Conservation (phyloP, 176 grass and related monocot species). For the Musa itinerans region DNA sequence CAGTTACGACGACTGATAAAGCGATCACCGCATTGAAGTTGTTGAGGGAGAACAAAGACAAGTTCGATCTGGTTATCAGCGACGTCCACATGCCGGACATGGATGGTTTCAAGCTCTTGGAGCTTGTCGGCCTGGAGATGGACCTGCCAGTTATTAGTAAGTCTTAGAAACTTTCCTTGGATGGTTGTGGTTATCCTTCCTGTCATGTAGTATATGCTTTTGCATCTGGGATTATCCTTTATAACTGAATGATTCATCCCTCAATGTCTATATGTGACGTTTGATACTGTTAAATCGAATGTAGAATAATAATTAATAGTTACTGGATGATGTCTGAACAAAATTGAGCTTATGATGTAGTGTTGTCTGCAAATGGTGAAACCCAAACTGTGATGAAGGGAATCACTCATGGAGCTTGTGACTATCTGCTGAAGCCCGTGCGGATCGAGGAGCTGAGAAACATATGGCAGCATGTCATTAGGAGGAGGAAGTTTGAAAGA, state of each 20-base stretch:
- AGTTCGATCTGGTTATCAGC: slow-evolving; percentile 72
- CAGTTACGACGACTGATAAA: slow-evolving; percentile 37
- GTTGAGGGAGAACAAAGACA: slow-evolving; percentile 41
- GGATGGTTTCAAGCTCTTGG: slow-evolving; percentile 65
- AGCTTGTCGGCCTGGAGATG: slow-evolving; percentile 56
- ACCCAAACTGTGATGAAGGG: slow-evolving; percentile 41
- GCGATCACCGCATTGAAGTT: slow-evolving; percentile 40
- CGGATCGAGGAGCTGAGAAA: slow-evolving; percentile 31
- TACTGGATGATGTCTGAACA: neutral
- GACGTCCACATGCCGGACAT: slow-evolving; percentile 66
- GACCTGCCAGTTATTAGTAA: slow-evolving; percentile 86
- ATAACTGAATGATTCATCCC: too few relatives aligned
- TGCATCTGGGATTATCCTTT: too few relatives aligned
- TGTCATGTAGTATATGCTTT: neutral
- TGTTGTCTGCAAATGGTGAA: slow-evolving; percentile 46
- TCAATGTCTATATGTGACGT: neutral
- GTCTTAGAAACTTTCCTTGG: neutral
- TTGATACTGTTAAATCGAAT: neutral
- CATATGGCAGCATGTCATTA: slow-evolving; percentile 50
- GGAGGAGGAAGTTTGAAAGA: slow-evolving; percentile 14
- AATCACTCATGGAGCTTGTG: slow-evolving; percentile 36
- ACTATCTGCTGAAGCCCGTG: slow-evolving; percentile 59
- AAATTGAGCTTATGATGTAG: slow-evolving; percentile 21
- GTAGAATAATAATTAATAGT: neutral
- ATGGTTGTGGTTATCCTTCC: too few relatives aligned